Base-by-base conservation (phyloP, 805 yeast species). In the Tetrapisispora nanseiensis region DNA sequence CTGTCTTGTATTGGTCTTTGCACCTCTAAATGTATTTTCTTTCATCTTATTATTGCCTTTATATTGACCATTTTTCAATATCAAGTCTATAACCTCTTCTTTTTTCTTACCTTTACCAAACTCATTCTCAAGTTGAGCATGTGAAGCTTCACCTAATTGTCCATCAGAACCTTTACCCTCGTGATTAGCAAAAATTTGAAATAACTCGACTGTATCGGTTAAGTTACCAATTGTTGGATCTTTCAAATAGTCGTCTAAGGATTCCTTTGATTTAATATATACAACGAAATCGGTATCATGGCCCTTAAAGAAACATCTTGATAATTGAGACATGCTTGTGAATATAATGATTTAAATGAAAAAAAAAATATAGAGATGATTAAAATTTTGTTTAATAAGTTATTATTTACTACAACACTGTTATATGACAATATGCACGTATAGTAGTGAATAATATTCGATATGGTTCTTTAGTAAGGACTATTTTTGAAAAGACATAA, bases 151-250 rank as follows among this genome's bases (percentile, higher is more conserved):
- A 40, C 80, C 84, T 21, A 82, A 57, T 8, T 72, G 70, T 43
- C 95, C 95, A 51, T 76, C 83, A 3, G 77, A 65, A 26, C 95
- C 95, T 32, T 65, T 66, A 36, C 84, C 82, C 20, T 67, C 68
- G 46, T 71, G 71, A 43, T 76, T 74, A 19, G 74, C 69, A 56
- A 71, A 86, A n/a, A 86, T 70, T 52, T 80, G 74, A 66, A 74
- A 83, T 8, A 72, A 68, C 0, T 80, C 79, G 1, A 83, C 78
- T 4, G 82, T 72, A 19, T 90, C 80, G 18, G 76, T 61, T 18
- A 59, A 42, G 29, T 50, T 47, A 12, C 77, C 63, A 27, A 71
- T 51, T 1, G 67, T 46, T 45, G 78, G 78, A 30, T 75, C 76
- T 21, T 68, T 66, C 39, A 60, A 61, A 63, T 67, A 83, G 6